Conservation (phyloP, 352 stramenopile genomes). For the Globisporangium nodosum region DNA sequence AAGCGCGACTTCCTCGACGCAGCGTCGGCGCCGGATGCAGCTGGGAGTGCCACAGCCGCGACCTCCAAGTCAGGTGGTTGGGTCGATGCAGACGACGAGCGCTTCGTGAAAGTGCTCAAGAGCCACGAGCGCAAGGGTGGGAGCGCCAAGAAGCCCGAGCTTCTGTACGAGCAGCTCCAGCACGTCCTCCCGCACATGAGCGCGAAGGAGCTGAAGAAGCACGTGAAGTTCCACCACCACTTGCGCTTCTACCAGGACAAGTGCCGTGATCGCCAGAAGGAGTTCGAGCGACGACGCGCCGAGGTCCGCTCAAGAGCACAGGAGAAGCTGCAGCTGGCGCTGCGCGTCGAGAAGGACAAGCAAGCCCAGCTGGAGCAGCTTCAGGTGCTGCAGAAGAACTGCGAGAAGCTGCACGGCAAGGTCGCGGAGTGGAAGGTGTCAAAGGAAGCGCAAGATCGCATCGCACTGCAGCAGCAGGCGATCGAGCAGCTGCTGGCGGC, state of each 20-base stretch:
- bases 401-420: constrained; percentile 29
- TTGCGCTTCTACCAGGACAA: constrained; percentile 52
- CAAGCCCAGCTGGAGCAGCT: constrained; percentile 28
- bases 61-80: constrained; percentile 37
- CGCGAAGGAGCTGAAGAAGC: constrained; percentile 33
- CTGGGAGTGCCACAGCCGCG: constrained; percentile 29
- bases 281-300: constrained; percentile 32
- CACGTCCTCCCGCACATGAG: constrained; percentile 35
- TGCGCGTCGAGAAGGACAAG: constrained; percentile 23
- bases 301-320: constrained; percentile 23
- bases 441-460: constrained; percentile 54
- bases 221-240: constrained; percentile 61
- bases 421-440: constrained; percentile 43
- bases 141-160: constrained; percentile 31
- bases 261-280: constrained; percentile 33
- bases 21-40: constrained; percentile 25
- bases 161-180: constrained; percentile 57
- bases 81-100: constrained; percentile 42
- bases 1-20: constrained; percentile 32
- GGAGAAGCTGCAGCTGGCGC: constrained; percentile 22
- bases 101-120: constrained; percentile 51
- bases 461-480: constrained; percentile 48
- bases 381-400: constrained; percentile 31
- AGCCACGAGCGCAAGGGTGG: constrained; percentile 33
- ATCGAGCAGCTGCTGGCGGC: constrained; percentile 34